phyloP scores from a whole-genome alignment of 108 stramenopile species.

The Cylindrotheca fusiformis region DNA sequence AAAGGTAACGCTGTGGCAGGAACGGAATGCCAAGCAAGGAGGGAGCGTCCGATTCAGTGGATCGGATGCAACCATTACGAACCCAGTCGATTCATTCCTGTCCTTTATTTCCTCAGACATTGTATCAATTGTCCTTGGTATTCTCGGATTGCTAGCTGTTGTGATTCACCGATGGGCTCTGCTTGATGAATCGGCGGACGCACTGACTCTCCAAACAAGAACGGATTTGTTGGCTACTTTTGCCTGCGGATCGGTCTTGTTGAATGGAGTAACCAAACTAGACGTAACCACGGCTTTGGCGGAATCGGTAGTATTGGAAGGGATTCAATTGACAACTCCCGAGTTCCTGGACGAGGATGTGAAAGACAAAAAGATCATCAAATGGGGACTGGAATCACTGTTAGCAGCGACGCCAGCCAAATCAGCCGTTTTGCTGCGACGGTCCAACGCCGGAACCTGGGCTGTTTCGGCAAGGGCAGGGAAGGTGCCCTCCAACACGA shows the following conservation, averaged over 20 bases:
- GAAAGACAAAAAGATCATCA: not conserved
- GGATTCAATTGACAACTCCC: slow-evolving; percentile 25
- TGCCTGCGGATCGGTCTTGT: slow-evolving; percentile 72
- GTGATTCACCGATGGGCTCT: slow-evolving; percentile 51
- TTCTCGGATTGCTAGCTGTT: slow-evolving; percentile 48
- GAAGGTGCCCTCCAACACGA: slow-evolving; percentile 40
- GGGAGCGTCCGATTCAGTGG: slow-evolving; percentile 16
- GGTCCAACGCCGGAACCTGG: slow-evolving; percentile 29
- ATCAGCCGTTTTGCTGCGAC: slow-evolving; percentile 56
- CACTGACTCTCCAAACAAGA: slow-evolving; percentile 38
- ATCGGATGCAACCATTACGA: slow-evolving; percentile 6
- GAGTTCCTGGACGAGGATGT: slow-evolving; percentile 20
- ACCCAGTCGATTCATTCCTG: slow-evolving; percentile 39
- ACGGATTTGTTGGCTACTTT: slow-evolving; percentile 75
- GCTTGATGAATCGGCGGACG: slow-evolving; percentile 29
- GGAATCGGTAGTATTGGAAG: slow-evolving; percentile 68
- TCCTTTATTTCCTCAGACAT: slow-evolving; percentile 55
- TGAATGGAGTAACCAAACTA: slow-evolving; percentile 78
- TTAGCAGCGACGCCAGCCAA: slow-evolving; percentile 65
- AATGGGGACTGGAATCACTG: slow-evolving; percentile 65
- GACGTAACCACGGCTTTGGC: slow-evolving; percentile 70
- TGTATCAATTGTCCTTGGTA: slow-evolving; percentile 63
- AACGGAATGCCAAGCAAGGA: too few species aligned
- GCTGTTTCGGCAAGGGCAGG: slow-evolving; percentile 50
- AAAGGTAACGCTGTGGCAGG: too few species aligned